Conservation (phyloP, 1,284 basidiomycete species). For the Thecaphora frezii region DNA sequence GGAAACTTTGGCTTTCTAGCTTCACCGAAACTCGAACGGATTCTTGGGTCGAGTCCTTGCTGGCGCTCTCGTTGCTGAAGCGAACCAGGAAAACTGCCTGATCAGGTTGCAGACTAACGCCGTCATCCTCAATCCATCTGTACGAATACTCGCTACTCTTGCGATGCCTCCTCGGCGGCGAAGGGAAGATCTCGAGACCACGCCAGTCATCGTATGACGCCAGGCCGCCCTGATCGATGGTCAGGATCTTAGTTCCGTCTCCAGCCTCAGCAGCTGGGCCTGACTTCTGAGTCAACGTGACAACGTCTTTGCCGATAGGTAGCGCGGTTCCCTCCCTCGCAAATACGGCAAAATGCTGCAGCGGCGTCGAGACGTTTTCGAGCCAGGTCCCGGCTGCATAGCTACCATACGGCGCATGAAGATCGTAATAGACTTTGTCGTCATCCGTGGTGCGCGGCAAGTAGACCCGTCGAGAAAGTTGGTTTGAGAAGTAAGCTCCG, state of each 20-base stretch:
- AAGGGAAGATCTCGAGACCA: slow-evolving; percentile 61
- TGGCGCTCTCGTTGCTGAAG: slow-evolving; percentile 44
- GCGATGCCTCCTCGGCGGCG: slow-evolving; percentile 18
- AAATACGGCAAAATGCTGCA: slow-evolving; percentile 61
- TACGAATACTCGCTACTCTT: slow-evolving; percentile 41
- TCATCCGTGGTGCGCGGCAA: slow-evolving; percentile 57
- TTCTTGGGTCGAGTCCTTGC: too few species aligned
- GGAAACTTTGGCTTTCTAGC: slow-evolving; percentile 50
- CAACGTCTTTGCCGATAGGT: slow-evolving; percentile 60
- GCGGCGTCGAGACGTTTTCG: slow-evolving; percentile 58
- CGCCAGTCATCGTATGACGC: slow-evolving; percentile 61
- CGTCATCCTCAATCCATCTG: slow-evolving; percentile 62
- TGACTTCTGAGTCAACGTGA: slow-evolving; percentile 55
- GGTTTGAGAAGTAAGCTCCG: slow-evolving; percentile 58
- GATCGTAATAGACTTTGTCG: slow-evolving; percentile 30
- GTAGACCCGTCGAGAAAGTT: slow-evolving; percentile 58
- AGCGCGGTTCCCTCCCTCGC: slow-evolving; percentile 60
- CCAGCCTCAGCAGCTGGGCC: slow-evolving; percentile 57
- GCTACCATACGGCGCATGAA: slow-evolving; percentile 18
- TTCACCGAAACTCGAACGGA: slow-evolving; percentile 49
- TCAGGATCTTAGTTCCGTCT: slow-evolving; percentile 58
- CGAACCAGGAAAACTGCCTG: slow-evolving; percentile 53
- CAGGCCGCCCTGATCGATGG: slow-evolving; percentile 59
- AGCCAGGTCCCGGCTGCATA: slow-evolving; percentile 24
- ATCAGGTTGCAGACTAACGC: slow-evolving; percentile 57